These are phyloP conservation scores for Pleurostoma richardsiae DNA, from an alignment of 2,329 filamentous ascomycete species.

Conservation along the genomic window DNA sequence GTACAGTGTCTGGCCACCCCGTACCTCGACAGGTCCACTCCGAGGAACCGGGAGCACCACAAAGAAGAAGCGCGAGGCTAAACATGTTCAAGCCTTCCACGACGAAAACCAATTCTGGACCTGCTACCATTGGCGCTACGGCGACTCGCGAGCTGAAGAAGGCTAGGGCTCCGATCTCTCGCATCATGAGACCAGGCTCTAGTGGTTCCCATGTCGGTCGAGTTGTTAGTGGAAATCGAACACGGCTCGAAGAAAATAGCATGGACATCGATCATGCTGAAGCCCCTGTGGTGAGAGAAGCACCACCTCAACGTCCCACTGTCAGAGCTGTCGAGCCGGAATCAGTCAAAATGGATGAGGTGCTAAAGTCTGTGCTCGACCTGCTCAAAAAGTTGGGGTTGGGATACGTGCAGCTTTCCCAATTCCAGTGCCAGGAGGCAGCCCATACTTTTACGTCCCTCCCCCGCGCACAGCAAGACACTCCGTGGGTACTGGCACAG, in stretches of 20 bases:
- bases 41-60: constrained; percentile 58
- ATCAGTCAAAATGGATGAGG: constrained; percentile 64
- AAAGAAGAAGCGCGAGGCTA: constrained; percentile 68
- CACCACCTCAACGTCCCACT: constrained; percentile 26
- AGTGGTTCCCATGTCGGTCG: constrained; percentile 71
- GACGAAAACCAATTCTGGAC: constrained; percentile 56
- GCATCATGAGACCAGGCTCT: constrained; percentile 61
- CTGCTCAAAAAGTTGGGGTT: constrained; percentile 76
- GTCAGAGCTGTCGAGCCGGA: constrained; percentile 45
- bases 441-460: constrained; percentile 69
- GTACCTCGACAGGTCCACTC: constrained; percentile 44
- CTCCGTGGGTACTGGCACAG: constrained; percentile 88
- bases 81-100: constrained; percentile 66
- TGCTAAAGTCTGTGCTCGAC: constrained; percentile 71
- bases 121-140: constrained; percentile 51
- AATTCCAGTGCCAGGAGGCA: constrained; percentile 75
- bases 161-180: constrained; percentile 66
- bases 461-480: constrained; percentile 73
- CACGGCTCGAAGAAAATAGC: constrained; percentile 60
- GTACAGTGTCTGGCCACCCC: constrained; percentile 84
- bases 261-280: constrained; percentile 69
- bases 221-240: constrained; percentile 87
- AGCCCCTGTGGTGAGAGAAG: constrained; percentile 37
- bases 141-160: constrained; percentile 76
- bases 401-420: constrained; percentile 72